Conservation (phyloP, 2,329 filamentous ascomycete species). For the Pezicula radicicola region DNA sequence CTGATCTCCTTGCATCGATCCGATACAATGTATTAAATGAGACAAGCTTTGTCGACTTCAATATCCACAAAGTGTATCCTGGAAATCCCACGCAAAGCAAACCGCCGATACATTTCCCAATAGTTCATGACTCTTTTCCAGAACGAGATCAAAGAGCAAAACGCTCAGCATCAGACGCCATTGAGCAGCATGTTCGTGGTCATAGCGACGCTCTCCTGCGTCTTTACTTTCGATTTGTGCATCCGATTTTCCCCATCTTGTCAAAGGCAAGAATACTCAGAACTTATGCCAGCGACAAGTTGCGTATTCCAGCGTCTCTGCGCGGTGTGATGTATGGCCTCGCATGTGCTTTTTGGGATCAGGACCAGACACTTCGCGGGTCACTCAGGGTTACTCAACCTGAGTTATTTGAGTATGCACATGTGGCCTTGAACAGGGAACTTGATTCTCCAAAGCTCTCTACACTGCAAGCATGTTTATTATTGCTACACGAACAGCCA, state of each 20-base stretch:
- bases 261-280: slow-evolving; percentile 42
- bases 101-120: slow-evolving; percentile 42
- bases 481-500: slow-evolving; percentile 42
- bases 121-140: slow-evolving; percentile 42
- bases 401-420: slow-evolving; percentile 38
- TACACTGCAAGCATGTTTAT: slow-evolving; percentile 42
- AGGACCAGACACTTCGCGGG: slow-evolving; percentile 28
- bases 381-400: slow-evolving; percentile 37
- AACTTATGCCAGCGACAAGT: slow-evolving; percentile 34
- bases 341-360: slow-evolving; percentile 39
- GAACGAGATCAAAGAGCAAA: slow-evolving; percentile 37
- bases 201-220: slow-evolving; percentile 39
- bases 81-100: slow-evolving; percentile 32
- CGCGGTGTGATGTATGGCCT: slow-evolving; percentile 43
- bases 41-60: slow-evolving; percentile 39
- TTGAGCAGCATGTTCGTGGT: slow-evolving; percentile 38
- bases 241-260: slow-evolving; percentile 40
- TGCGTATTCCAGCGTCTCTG: slow-evolving; percentile 39
- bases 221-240: slow-evolving; percentile 43
- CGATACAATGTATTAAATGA: slow-evolving; percentile 43
- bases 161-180: slow-evolving; percentile 35
- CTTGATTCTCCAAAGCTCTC: slow-evolving; percentile 44
- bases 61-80: slow-evolving; percentile 39
- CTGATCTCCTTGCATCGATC: slow-evolving; percentile 43
- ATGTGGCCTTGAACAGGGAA: slow-evolving; percentile 40